These are phyloP conservation scores for Carnegiea gigantea DNA, from an alignment of 179 eudicot species.

Conservation along the genomic window DNA sequence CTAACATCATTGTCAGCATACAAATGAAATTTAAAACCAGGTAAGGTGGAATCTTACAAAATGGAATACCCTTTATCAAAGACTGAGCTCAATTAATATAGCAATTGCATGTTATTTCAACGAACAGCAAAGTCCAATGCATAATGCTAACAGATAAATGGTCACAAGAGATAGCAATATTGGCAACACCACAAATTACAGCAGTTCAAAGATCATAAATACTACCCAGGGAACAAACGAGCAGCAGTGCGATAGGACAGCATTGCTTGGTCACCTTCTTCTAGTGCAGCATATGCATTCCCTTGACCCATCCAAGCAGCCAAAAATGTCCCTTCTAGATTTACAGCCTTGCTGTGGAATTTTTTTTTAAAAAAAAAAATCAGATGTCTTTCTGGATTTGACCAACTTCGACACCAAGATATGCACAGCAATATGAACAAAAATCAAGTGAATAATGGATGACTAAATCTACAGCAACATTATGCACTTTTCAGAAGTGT, in stretches of 20 bases:
- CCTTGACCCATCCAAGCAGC: slow-evolving; percentile 98
- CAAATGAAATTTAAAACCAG: neutral
- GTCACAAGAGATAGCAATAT: neutral
- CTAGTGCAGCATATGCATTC: slow-evolving; percentile 93
- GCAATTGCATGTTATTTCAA: neutral
- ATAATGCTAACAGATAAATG: neutral
- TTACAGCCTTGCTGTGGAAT: slow-evolving; percentile 83
- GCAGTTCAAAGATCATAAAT: slow-evolving; percentile 15
- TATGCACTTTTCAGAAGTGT: neutral
- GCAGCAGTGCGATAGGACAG: slow-evolving; percentile 95
- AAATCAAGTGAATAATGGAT: neutral
- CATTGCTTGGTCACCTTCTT: slow-evolving; percentile 99
- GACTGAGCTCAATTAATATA: neutral
- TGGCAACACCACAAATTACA: slow-evolving; percentile 11
- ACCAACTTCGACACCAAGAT: neutral
- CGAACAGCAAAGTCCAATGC: neutral
- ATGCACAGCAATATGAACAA: neutral
- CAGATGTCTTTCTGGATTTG: slow-evolving; percentile 1
- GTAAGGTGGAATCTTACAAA: neutral
- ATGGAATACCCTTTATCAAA: neutral
- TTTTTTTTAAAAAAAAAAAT: neutral
- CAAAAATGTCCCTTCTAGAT: slow-evolving; percentile 80
- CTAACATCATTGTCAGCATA: neutral
- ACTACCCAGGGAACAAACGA: slow-evolving; percentile 97
- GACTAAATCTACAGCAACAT: neutral